A percentile compares a stretch with the other conserved stretches of the same genome.
Evolutionary conservation across 257 asterid species (phyloP).

Genomic region (Fraxinus americana): DNA sequence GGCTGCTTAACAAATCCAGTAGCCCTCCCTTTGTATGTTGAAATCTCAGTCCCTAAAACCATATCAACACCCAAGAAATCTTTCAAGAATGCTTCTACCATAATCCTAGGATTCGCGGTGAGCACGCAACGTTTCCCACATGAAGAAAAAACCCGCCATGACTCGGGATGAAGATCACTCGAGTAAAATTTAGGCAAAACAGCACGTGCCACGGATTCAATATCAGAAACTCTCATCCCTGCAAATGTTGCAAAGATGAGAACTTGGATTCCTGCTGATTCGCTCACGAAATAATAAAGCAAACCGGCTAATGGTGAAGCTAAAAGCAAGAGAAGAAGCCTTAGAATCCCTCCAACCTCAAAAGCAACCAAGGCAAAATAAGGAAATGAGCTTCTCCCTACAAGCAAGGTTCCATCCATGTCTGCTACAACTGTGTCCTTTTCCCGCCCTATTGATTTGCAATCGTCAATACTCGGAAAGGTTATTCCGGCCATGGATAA

Average conservation of each 20-base stretch:
- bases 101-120: slow-evolving; percentile 61
- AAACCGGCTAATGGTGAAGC: slow-evolving; percentile 52
- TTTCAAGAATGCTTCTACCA: slow-evolving; percentile 67
- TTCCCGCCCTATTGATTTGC: slow-evolving; percentile 53
- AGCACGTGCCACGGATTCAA: slow-evolving; percentile 58
- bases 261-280: slow-evolving; percentile 56
- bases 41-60: slow-evolving; percentile 65
- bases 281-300: slow-evolving; percentile 54
- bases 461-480: slow-evolving; percentile 50
- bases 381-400: slow-evolving; percentile 61
- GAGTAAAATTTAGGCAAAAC: slow-evolving; percentile 61
- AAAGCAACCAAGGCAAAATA: slow-evolving; percentile 57
- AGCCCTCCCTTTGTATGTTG: slow-evolving; percentile 47
- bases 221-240: slow-evolving; percentile 42
- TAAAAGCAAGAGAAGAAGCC: slow-evolving; percentile 50
- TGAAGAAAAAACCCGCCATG: slow-evolving; percentile 62
- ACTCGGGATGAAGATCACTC: slow-evolving; percentile 50
- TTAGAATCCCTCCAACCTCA: slow-evolving; percentile 50
- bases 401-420: slow-evolving; percentile 62
- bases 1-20: slow-evolving; percentile 53
- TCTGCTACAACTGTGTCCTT: slow-evolving; percentile 63
- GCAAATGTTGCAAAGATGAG: slow-evolving; percentile 48
- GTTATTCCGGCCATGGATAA: slow-evolving; percentile 20
- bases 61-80: slow-evolving; percentile 60
- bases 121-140: slow-evolving; percentile 60